phyloP scores from a whole-genome alignment of 768 basidiomycete species.

The Agrocybe pediades region DNA sequence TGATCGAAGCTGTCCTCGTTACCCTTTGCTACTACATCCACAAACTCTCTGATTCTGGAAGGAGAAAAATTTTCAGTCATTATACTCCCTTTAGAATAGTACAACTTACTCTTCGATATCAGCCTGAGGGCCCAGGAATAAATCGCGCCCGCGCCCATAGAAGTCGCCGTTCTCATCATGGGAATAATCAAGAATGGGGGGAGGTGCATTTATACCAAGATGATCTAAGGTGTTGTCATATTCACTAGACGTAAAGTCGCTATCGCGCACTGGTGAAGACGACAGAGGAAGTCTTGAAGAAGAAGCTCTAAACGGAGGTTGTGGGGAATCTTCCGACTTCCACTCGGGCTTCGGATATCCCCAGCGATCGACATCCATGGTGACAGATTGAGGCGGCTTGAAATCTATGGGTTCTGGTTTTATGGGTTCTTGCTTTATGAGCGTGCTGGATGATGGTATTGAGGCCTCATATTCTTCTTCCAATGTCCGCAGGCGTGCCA shows the following conservation, averaged over 20 bases:
- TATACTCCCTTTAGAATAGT: not conserved
- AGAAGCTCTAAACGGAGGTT: no score
- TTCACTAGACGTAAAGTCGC: conserved; percentile 14
- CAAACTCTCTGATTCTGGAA: conserved; percentile 53
- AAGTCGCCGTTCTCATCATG: conserved; percentile 48
- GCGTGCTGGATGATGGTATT: not conserved
- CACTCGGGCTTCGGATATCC: not conserved
- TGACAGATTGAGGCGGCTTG: no score
- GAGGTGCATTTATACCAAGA: conserved; percentile 23
- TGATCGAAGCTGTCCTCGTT: conserved; percentile 62
- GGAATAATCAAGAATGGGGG: conserved; percentile 30
- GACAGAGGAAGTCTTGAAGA: not conserved
- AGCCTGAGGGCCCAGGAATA: conserved; percentile 42
- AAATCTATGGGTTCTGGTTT: no score
- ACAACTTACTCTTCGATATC: conserved; percentile 50
- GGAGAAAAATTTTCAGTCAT: conserved; percentile 4
- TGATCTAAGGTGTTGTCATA: conserved; percentile 13
- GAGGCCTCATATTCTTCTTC: not conserved
- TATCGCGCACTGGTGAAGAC: conserved; percentile 9
- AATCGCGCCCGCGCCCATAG: conserved; percentile 46
- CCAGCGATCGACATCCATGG: not conserved
- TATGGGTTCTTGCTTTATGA: not conserved
- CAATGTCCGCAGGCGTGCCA: not conserved
- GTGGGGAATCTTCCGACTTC: not conserved
- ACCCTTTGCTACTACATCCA: conserved; percentile 53